Evolutionary conservation across 2,329 filamentous ascomycete species (phyloP), one percentile per base, ranked within the genome.

Genomic region (Drechslerella coelobrocha): DNA sequence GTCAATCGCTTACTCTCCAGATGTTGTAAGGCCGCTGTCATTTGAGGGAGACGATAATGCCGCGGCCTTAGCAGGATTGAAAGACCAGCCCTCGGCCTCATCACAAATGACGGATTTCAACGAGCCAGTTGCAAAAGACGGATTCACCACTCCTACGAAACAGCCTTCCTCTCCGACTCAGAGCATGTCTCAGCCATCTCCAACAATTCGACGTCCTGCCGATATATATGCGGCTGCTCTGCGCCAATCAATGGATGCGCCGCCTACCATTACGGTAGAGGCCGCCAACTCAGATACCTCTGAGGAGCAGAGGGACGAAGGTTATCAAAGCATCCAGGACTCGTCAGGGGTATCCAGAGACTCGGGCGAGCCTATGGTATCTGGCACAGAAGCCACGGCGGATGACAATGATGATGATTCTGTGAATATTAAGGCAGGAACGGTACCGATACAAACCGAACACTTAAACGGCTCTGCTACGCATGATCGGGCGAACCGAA

Each of bases 201-300:
- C 65, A 10, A 62, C 57, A n/a, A 26, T 62, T 24, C 59, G 59
- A 7, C 66, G 54, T 24, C 60, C 66, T 14, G 66, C 60, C 4
- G 66, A 72, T 12, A 65, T 65, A 8, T 72, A 72, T 34, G 66
- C 59, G 2, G 50, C 65, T 31, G 65, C 57, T 8, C 61, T 54
- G 47, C 51, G 48, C 9, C 27, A 53, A 4, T 26, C 56, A 19
- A 47, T 51, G 3, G 45, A 57, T 6, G 23, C 43, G 2, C 57
- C 57, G 1, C 57, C 57, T 2, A 24, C 29, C 2, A 24, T 61
- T 23, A 47, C 43, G 1, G 56, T 61, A 24, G 56, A 61, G 47
- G 21, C 45, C 10, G 31, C 21, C 21, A 34, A n/a, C n/a, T 34
- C 47, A 2, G 29, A 29, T 12, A 4, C 52, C 14, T 3, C 7